phyloP scores from a whole-genome alignment of 148 eudicot species.

The Vaccinium corymbosum region DNA sequence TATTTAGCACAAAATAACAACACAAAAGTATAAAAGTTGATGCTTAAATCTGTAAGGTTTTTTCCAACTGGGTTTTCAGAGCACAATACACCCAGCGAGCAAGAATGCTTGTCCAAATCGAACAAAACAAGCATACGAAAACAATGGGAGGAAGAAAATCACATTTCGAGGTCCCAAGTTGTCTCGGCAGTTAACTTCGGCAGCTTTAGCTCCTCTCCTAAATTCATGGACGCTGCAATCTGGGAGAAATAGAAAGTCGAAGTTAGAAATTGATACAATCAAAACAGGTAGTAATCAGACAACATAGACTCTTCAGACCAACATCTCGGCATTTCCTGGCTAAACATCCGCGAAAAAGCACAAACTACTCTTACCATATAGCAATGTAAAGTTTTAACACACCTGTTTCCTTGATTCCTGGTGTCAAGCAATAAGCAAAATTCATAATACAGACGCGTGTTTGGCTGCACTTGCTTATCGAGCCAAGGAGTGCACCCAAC shows the following conservation, averaged over 20 bases:
- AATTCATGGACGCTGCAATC: conserved; percentile 52
- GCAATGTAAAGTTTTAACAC: neutral
- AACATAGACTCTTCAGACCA: neutral
- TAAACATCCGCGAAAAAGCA: neutral
- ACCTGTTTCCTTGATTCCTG: neutral
- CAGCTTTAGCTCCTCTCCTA: conserved; percentile 48
- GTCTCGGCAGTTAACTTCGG: conserved; percentile 71
- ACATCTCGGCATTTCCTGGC: neutral
- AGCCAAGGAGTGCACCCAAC: neutral
- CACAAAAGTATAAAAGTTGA: neutral
- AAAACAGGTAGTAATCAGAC: neutral
- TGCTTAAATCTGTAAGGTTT: too few relatives aligned
- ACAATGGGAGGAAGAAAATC: conserved; percentile 19
- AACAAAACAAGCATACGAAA: neutral
- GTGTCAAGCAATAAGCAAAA: neutral
- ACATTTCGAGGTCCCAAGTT: conserved; percentile 71
- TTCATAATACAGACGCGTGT: neutral
- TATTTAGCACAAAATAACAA: neutral
- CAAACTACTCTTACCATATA: neutral
- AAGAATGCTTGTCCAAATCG: neutral
- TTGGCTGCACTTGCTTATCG: neutral
- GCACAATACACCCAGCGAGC: neutral
- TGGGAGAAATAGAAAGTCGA: conserved; percentile 19
- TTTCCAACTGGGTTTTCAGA: neutral
- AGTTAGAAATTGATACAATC: conserved; percentile 4